Evolutionary conservation across 352 stramenopile species (phyloP), one percentile per base, ranked within the genome.

Genomic region (Phytophthora sojae): DNA sequence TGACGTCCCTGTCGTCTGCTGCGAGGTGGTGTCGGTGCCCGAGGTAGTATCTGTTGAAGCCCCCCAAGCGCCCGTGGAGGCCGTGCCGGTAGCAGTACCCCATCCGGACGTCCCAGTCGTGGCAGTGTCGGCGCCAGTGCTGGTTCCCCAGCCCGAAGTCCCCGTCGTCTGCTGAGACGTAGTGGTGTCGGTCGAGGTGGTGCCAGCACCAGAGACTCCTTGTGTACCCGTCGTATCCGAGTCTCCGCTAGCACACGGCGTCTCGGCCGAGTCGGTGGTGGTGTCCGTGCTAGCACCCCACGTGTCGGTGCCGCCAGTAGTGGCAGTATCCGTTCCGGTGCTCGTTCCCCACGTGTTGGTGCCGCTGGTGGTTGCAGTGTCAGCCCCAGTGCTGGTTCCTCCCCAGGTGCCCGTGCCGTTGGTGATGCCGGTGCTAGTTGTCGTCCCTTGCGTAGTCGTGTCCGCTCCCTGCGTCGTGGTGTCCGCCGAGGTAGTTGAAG

Each of bases 211-310:
- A 53, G 19, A 39, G 11, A 25, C 52, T 51, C 60, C 59, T 47
- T 47, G 58, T 2, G 39, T 68, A 19, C 26, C 50, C 17, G 35
- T 61, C 19, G 51, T 61, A 7, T 71, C 64, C 2, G 64, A 61
- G 42, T 61, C 55, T 23, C 61, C 61, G n/a, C 64, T 66, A 19
- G 47, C 55, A 57, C 54, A 69, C 17, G 63, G 61, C 39, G 61
- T 57, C 15, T 69, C 62, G 23, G 62, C 56, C 15, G 63, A 59
- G 14, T 64, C 44, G 1, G 53, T 35, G 0, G 53, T 35, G 2
- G 51, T 67, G 25, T 55, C 35, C 14, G 35, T 42, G 14, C 35
- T 14, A 42, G 35, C 9, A 17, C 35, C 35, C 35, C 35, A 42
- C 11, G 35, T 42, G 35, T 42, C 35, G 11, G 35, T 14, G 35